Evolutionary conservation across 2,329 filamentous ascomycete species (phyloP).

Genomic region (Aspergillaceae sp.): DNA sequence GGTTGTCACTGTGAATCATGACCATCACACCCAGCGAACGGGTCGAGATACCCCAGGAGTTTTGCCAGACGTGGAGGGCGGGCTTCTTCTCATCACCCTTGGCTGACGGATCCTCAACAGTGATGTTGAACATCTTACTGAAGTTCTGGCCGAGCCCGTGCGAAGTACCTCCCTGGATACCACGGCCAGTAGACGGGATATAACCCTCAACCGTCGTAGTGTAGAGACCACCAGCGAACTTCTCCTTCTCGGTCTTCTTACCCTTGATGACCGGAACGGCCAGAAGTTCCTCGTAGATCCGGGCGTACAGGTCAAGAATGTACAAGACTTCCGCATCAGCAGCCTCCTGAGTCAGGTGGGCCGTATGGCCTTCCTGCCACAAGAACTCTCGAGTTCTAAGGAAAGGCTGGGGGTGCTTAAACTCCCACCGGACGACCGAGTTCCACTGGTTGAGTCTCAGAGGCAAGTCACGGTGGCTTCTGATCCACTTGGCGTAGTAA

Average conservation of each 20-base stretch:
- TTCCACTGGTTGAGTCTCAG: slow-evolving; percentile 97
- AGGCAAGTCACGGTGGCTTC: slow-evolving; percentile 88
- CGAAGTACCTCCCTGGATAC: slow-evolving; percentile 92
- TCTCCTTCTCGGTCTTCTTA: slow-evolving; percentile 93
- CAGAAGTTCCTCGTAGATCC: slow-evolving; percentile 85
- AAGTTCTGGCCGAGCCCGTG: slow-evolving; percentile 97
- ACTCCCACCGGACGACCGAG: slow-evolving; percentile 90
- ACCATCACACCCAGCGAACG: slow-evolving; percentile 98
- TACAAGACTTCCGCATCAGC: slow-evolving; percentile 81
- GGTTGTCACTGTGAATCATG: slow-evolving; percentile 94
- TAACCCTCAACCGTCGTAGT: slow-evolving; percentile 96
- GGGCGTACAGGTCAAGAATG: slow-evolving; percentile 87
- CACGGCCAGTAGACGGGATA: slow-evolving; percentile 88
- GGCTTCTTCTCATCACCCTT: slow-evolving; percentile 65
- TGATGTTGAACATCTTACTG: slow-evolving; percentile 98
- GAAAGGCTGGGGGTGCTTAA: slow-evolving; percentile 82
- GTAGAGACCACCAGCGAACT: slow-evolving; percentile 93
- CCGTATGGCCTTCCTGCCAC: slow-evolving; percentile 96
- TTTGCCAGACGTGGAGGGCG: slow-evolving; percentile 89
- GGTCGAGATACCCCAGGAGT: slow-evolving; percentile 97
- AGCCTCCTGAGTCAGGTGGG: slow-evolving; percentile 73
- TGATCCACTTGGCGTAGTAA: slow-evolving; percentile 95
- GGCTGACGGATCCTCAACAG: slow-evolving; percentile 75
- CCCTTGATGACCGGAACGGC: slow-evolving; percentile 93
- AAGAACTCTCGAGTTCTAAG: slow-evolving; percentile 89